These are phyloP conservation scores for Kurtzmaniella quercitrusa DNA, from an alignment of 1,139 yeast genomes.

Conservation along the genomic window DNA sequence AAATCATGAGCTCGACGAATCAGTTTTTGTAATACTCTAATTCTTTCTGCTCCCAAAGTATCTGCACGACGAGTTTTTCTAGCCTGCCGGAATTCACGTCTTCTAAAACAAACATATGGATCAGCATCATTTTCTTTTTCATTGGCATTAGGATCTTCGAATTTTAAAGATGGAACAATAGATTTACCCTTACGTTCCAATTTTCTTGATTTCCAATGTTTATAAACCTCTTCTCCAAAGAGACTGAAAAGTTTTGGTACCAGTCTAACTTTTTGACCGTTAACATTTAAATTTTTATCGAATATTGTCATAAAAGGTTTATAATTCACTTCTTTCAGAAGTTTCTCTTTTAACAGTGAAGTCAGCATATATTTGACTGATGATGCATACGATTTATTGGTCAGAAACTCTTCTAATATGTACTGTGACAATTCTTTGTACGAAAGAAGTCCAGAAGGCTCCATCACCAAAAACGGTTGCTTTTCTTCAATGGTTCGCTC, in stretches of 20 bases:
- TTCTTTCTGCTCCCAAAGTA: constrained; percentile 80
- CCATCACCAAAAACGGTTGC: constrained; percentile 86
- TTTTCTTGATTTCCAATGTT: constrained; percentile 79
- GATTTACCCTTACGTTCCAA: constrained; percentile 66
- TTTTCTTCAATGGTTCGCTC: constrained; percentile 72
- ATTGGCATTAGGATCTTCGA: constrained; percentile 71
- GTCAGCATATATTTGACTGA: constrained; percentile 34
- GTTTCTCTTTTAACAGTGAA: constrained; percentile 33
- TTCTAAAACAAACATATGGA: constrained; percentile 92
- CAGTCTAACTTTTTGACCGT: constrained; percentile 30
- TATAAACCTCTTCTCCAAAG: constrained; percentile 68
- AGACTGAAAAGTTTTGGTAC: constrained; percentile 50
- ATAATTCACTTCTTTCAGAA: constrained; percentile 36
- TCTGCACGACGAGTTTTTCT: constrained; percentile 96
- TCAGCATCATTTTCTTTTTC: constrained; percentile 88
- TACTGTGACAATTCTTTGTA: constrained; percentile 63
- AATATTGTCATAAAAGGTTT: constrained; percentile 42
- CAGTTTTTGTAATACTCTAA: constrained; percentile 71
- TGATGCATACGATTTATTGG: constrained; percentile 20
- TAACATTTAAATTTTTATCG: constrained; percentile 41
- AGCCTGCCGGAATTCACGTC: constrained; percentile 93
- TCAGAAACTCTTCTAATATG: constrained; percentile 29
- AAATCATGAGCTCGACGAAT: constrained; percentile 73
- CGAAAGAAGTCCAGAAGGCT: constrained; percentile 70
- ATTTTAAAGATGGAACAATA: constrained; percentile 71